Conservation (phyloP, 345 rosid genomes). For the Linum trigynum region DNA sequence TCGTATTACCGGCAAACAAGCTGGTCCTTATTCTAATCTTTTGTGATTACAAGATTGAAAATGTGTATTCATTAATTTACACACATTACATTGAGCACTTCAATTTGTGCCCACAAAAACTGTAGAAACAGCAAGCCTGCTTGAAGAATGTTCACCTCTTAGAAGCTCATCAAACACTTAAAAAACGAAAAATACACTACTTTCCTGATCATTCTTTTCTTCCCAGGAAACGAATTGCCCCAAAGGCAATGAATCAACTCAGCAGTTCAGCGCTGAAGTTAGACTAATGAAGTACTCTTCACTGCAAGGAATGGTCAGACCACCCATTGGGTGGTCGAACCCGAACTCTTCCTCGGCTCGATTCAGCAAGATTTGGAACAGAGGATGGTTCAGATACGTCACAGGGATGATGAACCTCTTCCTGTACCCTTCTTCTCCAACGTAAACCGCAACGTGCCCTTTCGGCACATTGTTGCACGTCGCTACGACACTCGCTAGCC, state of each 20-base stretch:
- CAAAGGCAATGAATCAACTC: background rate
- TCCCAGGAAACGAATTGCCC: background rate
- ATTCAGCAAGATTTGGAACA: background rate
- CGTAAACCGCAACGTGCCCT: constrained; percentile 1
- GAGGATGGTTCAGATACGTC: background rate
- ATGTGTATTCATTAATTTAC: background rate
- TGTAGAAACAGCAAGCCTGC: background rate
- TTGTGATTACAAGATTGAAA: too few relatives aligned
- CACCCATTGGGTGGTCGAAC: background rate
- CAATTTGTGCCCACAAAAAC: background rate
- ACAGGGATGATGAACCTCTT: constrained; percentile 6
- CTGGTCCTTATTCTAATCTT: too few relatives aligned
- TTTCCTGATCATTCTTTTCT: background rate
- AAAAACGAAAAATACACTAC: background rate
- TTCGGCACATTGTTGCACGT: background rate
- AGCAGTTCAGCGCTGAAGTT: background rate
- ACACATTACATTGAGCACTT: background rate
- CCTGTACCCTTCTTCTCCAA: constrained; percentile 2
- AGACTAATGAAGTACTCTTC: constrained; percentile 2
- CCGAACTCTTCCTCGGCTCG: constrained; percentile 6
- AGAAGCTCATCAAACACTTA: background rate
- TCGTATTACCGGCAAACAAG: too few relatives aligned
- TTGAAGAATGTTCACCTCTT: background rate
- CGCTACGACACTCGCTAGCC: background rate
- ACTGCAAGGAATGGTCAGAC: constrained; percentile 1